Evolutionary conservation across 1,284 basidiomycete genomes (phyloP), one percentile per base, ranked within the genome.

Genomic region (Wallemia ichthyophaga): DNA sequence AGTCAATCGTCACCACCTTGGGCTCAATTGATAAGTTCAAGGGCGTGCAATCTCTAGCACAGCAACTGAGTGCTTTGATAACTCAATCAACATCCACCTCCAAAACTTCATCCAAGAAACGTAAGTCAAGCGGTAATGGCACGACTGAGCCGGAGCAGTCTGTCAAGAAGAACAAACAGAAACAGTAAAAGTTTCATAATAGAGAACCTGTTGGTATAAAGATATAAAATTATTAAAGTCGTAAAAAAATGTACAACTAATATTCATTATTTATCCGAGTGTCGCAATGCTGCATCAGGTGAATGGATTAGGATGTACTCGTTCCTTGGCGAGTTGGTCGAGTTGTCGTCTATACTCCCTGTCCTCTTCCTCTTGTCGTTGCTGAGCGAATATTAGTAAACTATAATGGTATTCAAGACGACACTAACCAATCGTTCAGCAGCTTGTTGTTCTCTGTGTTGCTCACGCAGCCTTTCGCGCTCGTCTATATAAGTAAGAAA

Each of bases 1-100:
- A 59, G 19, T 61, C 61, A 3, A 58, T 63, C 15, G 56, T 32
- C 2, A 54, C 23, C n/a, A 27, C 23, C 23, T 23, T 59, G 48
- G 27, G 55, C 15, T 27, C 25, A 24, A 56, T 56, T 13, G 55
- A 56, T 56, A 25, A 27, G 17, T 56, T 56, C 55, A 56, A 56
- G 25, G 55, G 55, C n/a, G 55, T 56, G 7, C 25, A 56, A 24
- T 25, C 25, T 2, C n/a, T 56, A 24, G 55, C 55, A 24, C 55
- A 27, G 55, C 55, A 56, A 21, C 55, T 56, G 9, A 48, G n/a
- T 21, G 37, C 37, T 48, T 21, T 48, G 13, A 19, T 48, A 17
- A 11, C 37, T 3, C 37, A 48, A 21, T 48, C 37, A 15, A 5
- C 11, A 48, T 15, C 37, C 5, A 31, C 28, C 17, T 31, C 28